A percentile compares a stretch with the other conserved stretches of the same genome.
These are phyloP conservation scores for Termitomyces sp. DNA, from an alignment of 768 basidiomycete genomes.

Conservation along the genomic window DNA sequence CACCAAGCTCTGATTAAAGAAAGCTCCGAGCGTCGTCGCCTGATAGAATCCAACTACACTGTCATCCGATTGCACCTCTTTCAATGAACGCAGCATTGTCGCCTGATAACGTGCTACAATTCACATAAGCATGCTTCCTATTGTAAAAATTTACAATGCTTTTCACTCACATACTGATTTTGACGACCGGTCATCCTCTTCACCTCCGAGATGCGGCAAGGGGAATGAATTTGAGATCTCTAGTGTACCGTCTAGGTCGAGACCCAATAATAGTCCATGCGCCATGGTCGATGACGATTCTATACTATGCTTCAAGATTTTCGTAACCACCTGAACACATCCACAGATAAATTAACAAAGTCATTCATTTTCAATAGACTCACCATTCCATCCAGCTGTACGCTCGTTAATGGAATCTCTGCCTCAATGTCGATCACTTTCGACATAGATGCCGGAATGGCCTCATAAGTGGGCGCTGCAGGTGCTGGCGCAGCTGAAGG, in stretches of 20 bases:
- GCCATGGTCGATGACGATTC: conserved; percentile 73
- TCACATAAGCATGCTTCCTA: conserved; percentile 4
- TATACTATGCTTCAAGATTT: conserved; percentile 89
- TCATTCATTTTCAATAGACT: conserved; percentile 23
- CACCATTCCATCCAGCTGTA: conserved; percentile 88
- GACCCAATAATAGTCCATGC: conserved; percentile 83
- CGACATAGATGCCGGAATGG: conserved; percentile 89
- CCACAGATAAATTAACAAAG: neutral
- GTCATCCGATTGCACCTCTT: conserved; percentile 89
- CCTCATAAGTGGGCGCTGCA: conserved; percentile 70
- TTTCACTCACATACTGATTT: conserved; percentile 64
- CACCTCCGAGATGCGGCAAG: conserved; percentile 65
- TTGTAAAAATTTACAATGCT: conserved; percentile 1
- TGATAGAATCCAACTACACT: conserved; percentile 95
- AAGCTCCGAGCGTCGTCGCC: conserved; percentile 80
- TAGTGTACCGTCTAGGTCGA: conserved; percentile 87
- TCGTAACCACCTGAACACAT: conserved; percentile 72
- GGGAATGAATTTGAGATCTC: conserved; percentile 93
- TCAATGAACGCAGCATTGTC: conserved; percentile 81
- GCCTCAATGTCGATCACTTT: conserved; percentile 93
- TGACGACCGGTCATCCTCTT: conserved; percentile 80
- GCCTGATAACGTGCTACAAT: conserved; percentile 73
- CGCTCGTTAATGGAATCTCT: conserved; percentile 72
- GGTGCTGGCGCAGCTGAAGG: conserved; percentile 59
- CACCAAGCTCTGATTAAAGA: conserved; percentile 76